Evolutionary conservation across 306 rosid species (phyloP), one percentile per base, ranked within the genome.

Genomic region (Citrullus mucosospermus): DNA sequence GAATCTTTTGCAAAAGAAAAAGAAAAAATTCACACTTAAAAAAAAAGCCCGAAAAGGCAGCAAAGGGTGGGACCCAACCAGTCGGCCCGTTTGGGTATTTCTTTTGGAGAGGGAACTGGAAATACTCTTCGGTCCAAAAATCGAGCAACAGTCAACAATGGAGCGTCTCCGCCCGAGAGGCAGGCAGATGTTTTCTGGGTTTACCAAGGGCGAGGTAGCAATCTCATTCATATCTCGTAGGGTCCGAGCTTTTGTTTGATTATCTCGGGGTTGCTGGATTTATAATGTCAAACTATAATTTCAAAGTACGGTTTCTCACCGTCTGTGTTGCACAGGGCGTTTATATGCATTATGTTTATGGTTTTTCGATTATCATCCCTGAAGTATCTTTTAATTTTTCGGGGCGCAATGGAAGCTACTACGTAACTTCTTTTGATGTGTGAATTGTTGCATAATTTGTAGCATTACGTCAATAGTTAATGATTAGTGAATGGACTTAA

Each of bases 111-210:
- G 62, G 61, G 77, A 74, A 53, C 22, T 54, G 61, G 32, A 32
- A 32, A 2, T 3, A n/a, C 56, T 79, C 76, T 4, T 17, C 51
- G 1, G 6, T 66, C 9, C 39, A 28, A n/a, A 36, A 16, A 6
- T 25, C 63, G 6, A 76, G 77, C 8, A 54, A 15, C 72, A 32
- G 25, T 69, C 14, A 8, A 34, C 12, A 50, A 93, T 88, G 98
- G 97, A 88, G 83, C 96, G 96, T 28, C 91, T 95, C 83, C 99
- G 99, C 83, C 98, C 93, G n/a, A 87, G 97, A 18, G 84, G 60
- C 59, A 86, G 92, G 80, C 83, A 81, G 18, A 13, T 66, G 25
- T 91, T 91, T 81, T 77, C 87, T 43, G 99, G 99, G 58, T 95
- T 95, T 50, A 91, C 97, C 1, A 84, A 85, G 80, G 88, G 86